phyloP scores from a whole-genome alignment of 139 green algal genomes.

The Coccomyxa sp. region DNA sequence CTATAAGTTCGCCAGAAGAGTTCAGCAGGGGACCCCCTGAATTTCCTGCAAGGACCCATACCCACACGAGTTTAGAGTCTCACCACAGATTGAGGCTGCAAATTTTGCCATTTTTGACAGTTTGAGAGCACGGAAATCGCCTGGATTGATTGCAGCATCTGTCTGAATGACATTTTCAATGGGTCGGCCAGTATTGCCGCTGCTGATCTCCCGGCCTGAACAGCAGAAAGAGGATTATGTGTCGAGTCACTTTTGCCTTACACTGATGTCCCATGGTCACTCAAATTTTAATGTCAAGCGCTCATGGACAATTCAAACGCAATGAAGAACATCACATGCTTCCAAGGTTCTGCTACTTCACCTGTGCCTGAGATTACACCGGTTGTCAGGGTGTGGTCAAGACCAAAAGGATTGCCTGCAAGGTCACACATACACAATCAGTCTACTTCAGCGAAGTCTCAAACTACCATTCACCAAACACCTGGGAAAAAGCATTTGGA shows the following conservation, averaged over 20 bases:
- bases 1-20: slow-evolving; percentile 54
- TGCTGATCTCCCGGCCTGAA: slow-evolving; percentile 37
- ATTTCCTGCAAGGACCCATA: slow-evolving; percentile 37
- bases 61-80: no score
- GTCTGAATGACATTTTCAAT: slow-evolving; percentile 42
- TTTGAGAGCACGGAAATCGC: no score
- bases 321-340: neutral
- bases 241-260: neutral
- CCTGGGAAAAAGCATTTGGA: no score
- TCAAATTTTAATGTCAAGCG: neutral
- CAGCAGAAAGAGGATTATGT: neutral
- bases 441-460: no score
- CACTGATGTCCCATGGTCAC: neutral
- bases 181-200: slow-evolving; percentile 40
- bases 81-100: no score
- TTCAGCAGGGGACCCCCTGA: slow-evolving; percentile 43
- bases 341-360: neutral
- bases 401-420: slow-evolving; percentile 66
- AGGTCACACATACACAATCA: no score
- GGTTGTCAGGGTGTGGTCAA: slow-evolving; percentile 73
- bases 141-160: slow-evolving; percentile 78
- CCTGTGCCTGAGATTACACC: slow-evolving; percentile 34
- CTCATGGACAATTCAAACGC: neutral
- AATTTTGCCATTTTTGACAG: no score
- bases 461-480: no score